Conservation (phyloP, 1,139 yeast species). For the Diutina neorugosa region DNA sequence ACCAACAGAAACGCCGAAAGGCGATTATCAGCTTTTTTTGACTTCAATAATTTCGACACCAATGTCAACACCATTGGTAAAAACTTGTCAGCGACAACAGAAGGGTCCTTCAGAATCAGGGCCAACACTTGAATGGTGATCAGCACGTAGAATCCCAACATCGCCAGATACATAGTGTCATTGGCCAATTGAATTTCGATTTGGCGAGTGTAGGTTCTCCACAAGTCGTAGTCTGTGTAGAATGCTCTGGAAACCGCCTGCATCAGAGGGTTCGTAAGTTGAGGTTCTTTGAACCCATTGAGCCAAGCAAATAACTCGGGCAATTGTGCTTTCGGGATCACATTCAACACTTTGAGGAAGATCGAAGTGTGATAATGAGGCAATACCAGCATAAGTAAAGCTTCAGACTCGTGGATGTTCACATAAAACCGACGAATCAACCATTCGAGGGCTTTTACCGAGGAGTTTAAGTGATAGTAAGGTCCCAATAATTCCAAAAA, state of each 20-base stretch:
- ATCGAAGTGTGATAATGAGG: conserved; percentile 69
- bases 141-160: conserved; percentile 68
- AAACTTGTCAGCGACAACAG: conserved; percentile 18
- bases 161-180: conserved; percentile 51
- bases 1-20: conserved; percentile 1
- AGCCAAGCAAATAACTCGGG: conserved; percentile 75
- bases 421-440: conserved; percentile 83
- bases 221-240: conserved; percentile 51
- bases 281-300: conserved; percentile 51
- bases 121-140: conserved; percentile 52
- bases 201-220: conserved; percentile 51
- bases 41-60: conserved; percentile 35
- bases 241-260: conserved; percentile 62
- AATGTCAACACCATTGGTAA: conserved; percentile 47
- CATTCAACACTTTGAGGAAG: conserved; percentile 64
- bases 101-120: conserved; percentile 20
- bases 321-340: conserved; percentile 46
- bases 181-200: conserved; percentile 42
- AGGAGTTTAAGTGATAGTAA: conserved; percentile 58
- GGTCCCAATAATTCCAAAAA: conserved; percentile 71
- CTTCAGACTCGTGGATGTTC: conserved; percentile 70
- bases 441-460: conserved; percentile 88
- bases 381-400: conserved; percentile 53
- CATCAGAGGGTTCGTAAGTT: conserved; percentile 46
- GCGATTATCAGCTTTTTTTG: too few relatives aligned